Evolutionary conservation across 1,139 yeast species (phyloP).

Genomic region (Debaryomyces sp.): DNA sequence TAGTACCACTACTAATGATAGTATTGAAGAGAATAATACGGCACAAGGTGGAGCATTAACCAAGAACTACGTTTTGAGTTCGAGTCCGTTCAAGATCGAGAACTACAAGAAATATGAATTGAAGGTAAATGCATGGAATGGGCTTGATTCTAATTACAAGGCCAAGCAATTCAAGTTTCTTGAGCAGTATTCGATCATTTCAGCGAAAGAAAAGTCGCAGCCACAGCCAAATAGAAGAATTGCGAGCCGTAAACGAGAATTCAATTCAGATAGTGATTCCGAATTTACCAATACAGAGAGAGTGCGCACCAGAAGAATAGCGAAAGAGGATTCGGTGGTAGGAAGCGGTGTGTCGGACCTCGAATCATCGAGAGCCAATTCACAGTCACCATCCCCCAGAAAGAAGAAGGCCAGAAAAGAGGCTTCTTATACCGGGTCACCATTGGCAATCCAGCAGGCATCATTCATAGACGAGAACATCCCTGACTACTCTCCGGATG

Average conservation of each 20-base stretch:
- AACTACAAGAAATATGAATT: constrained; percentile 49
- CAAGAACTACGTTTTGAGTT: constrained; percentile 19
- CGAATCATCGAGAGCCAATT: constrained; percentile 18
- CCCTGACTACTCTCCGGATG: constrained; percentile 77
- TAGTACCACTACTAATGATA: constrained; percentile 12
- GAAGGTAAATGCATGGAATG: constrained; percentile 55
- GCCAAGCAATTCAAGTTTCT: constrained; percentile 51
- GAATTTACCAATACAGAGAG: constrained; percentile 46
- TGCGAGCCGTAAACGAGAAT: constrained; percentile 21
- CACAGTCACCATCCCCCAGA: constrained; percentile 35
- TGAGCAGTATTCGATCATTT: constrained; percentile 45
- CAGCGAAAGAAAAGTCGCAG: constrained; percentile 24
- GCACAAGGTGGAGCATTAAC: neutral
- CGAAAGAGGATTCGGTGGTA: constrained; percentile 33
- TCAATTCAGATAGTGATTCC: constrained; percentile 24
- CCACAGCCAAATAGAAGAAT: neutral
- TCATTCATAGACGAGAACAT: constrained; percentile 57
- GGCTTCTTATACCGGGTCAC: constrained; percentile 23
- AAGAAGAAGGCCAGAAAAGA: constrained; percentile 39
- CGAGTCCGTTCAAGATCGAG: constrained; percentile 50
- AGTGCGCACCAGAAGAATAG: constrained; percentile 62
- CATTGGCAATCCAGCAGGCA: constrained; percentile 46
- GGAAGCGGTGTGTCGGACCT: constrained; percentile 7
- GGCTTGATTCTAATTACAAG: constrained; percentile 46
- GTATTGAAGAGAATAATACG: constrained; percentile 8